Evolutionary conservation across 2,329 filamentous ascomycete genomes (phyloP), one percentile per base, ranked within the genome.

Genomic region (Colletotrichum sojae): DNA sequence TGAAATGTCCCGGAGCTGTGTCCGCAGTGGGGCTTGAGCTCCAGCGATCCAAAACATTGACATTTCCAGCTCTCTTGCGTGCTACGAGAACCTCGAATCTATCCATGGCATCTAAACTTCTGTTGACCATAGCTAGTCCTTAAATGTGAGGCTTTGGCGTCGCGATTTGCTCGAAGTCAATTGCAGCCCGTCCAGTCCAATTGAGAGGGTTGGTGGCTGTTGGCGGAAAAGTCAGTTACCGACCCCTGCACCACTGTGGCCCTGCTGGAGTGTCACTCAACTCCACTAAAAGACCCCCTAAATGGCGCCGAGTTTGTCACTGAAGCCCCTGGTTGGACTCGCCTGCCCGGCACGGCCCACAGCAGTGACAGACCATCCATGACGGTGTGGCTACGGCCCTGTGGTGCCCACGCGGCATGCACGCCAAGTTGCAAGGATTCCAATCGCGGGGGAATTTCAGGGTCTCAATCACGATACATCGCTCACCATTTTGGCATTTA

Each of bases 361-460:
- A 45, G 20, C 12, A 54, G 46, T 49, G 46, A 49, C 46, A 49
- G 46, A 20, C 20, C 18, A 54, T 62, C 59, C 59, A 62, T 62
- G 39, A 54, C 6, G 36, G 49, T 45, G 59, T 62, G 59, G 59
- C 59, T 62, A 48, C 59, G n/a, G 18, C 15, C n/a, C 49, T 52
- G 59, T 2, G 49, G 59, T 54, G 45, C 45, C 59, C 59, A 62
- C 49, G 59, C 59, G 49, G 49, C 31, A 54, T 62, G 59, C 59
- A 62, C 49, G 59, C 59, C 59, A 62, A 62, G 59, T 62, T 62
- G 59, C 59, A 62, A 45, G 59, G 59, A 46, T 62, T 22, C 39
- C 27, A 31, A 53, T 46, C 59, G 59, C 59, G 59, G 59, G 46
- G 59, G 59, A 62, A 62, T 62, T 62, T 54, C 48, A 62, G 59